Evolutionary conservation across 352 stramenopile genomes (phyloP).

Genomic region (Globisporangium nodosum): DNA sequence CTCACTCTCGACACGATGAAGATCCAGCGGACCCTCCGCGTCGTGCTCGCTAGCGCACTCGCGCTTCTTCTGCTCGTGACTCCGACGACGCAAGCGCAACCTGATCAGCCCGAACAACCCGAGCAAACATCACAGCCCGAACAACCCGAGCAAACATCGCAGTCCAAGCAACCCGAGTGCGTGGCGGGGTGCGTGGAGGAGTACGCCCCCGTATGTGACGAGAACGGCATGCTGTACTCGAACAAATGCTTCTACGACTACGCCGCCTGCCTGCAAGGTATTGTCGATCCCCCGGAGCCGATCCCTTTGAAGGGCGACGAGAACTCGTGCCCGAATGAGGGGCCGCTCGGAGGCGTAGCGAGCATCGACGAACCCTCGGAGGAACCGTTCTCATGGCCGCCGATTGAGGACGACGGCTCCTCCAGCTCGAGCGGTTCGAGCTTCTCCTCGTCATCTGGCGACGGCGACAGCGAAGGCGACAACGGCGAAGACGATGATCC

Average conservation of each 20-base stretch:
- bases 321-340: neutral
- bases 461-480: neutral
- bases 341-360: neutral
- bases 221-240: constrained; percentile 9
- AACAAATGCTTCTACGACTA: constrained; percentile 11
- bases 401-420: too few species aligned
- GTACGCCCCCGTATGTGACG: constrained; percentile 15
- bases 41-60: neutral
- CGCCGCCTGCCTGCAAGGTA: neutral
- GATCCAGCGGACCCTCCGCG: neutral
- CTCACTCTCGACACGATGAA: constrained; percentile 2
- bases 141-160: neutral
- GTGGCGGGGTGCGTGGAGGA: neutral
- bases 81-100: neutral
- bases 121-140: neutral
- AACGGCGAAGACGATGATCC: neutral
- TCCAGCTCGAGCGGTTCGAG: neutral
- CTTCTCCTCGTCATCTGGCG: neutral
- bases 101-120: neutral
- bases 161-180: neutral
- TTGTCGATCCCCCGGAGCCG: neutral
- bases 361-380: neutral
- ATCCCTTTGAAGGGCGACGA: neutral
- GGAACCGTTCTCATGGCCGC: neutral
- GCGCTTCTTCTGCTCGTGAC: neutral